A percentile compares a stretch with the other conserved stretches of the same genome.
Evolutionary conservation across 1,284 basidiomycete genomes (phyloP).

Genomic region (Golubevia pallescens): DNA sequence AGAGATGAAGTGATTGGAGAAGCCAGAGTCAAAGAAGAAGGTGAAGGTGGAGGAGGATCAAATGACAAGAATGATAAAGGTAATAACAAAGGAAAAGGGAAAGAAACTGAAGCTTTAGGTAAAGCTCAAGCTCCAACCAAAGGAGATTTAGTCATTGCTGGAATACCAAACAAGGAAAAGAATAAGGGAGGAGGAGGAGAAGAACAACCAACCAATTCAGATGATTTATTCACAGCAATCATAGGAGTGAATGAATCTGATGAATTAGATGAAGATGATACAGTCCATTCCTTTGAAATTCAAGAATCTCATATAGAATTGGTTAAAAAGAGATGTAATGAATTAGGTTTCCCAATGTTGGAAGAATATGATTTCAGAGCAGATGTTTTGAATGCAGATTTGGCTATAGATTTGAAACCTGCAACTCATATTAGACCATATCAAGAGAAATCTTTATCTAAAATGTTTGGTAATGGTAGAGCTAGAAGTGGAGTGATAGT

Average conservation of each 20-base stretch:
- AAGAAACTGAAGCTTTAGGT: slow-evolving; percentile 34
- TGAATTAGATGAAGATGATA: slow-evolving; percentile 59
- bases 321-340: slow-evolving; percentile 62
- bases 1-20: slow-evolving; percentile 52
- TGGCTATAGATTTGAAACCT: slow-evolving; percentile 62
- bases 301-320: slow-evolving; percentile 56
- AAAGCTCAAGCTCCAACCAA: slow-evolving; percentile 40
- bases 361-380: slow-evolving; percentile 64
- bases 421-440: slow-evolving; percentile 63
- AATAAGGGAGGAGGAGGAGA: slow-evolving; percentile 19
- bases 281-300: slow-evolving; percentile 62
- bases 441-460: slow-evolving; percentile 61
- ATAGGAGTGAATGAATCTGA: slow-evolving; percentile 61
- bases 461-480: slow-evolving; percentile 64
- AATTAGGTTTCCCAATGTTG: slow-evolving; percentile 60
- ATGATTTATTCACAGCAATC: slow-evolving; percentile 59
- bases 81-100: background rate
- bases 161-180: slow-evolving; percentile 25
- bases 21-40: slow-evolving; percentile 42
- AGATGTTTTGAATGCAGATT: slow-evolving; percentile 58
- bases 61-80: background rate
- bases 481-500: slow-evolving; percentile 63
- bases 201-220: slow-evolving; percentile 12
- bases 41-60: slow-evolving; percentile 2
- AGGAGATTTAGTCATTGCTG: slow-evolving; percentile 53